These are phyloP conservation scores for Penicillium simplicissimum DNA, from an alignment of 495 filamentous ascomycete species.

Conservation along the genomic window DNA sequence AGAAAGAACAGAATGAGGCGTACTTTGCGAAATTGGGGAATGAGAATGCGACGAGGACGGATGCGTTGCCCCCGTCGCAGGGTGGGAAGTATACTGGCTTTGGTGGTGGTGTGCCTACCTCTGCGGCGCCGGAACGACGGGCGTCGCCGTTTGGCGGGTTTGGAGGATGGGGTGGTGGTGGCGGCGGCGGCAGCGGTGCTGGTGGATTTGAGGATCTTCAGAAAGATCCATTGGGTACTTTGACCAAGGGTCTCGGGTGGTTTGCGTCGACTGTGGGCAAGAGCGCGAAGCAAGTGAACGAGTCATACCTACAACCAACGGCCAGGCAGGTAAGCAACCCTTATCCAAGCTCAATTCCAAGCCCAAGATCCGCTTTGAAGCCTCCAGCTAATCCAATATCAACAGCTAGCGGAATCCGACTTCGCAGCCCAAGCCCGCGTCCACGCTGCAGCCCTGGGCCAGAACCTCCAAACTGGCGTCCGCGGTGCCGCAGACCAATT, in stretches of 20 bases:
- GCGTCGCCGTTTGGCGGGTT: slow-evolving; percentile 31
- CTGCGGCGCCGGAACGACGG: slow-evolving; percentile 31
- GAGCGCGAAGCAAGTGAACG: slow-evolving; percentile 84
- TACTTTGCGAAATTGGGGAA: slow-evolving; percentile 84
- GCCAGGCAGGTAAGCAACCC: slow-evolving; percentile 68
- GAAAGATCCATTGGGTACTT: slow-evolving; percentile 82
- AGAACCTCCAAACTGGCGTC: slow-evolving; percentile 63
- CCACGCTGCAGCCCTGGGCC: slow-evolving; percentile 66
- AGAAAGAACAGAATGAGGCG: slow-evolving; percentile 74
- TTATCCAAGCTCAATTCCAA: not conserved
- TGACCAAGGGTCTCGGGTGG: slow-evolving; percentile 94
- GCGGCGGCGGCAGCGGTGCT: slow-evolving; percentile 25
- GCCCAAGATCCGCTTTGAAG: not conserved
- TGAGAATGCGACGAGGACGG: slow-evolving; percentile 75
- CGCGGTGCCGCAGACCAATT: slow-evolving; percentile 74
- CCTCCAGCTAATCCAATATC: not conserved
- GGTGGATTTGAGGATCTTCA: slow-evolving; percentile 77
- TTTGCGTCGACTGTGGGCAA: slow-evolving; percentile 83
- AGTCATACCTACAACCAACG: slow-evolving; percentile 86
- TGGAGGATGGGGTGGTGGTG: slow-evolving; percentile 22
- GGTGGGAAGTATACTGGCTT: slow-evolving; percentile 93
- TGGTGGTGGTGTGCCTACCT: slow-evolving; percentile 63
- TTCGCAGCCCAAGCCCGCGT: slow-evolving; percentile 77
- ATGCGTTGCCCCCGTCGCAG: slow-evolving; percentile 75
- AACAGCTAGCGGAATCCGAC: slow-evolving; percentile 80